Conservation (phyloP, 352 stramenopile genomes). For the Globisporangium mamillatum region DNA sequence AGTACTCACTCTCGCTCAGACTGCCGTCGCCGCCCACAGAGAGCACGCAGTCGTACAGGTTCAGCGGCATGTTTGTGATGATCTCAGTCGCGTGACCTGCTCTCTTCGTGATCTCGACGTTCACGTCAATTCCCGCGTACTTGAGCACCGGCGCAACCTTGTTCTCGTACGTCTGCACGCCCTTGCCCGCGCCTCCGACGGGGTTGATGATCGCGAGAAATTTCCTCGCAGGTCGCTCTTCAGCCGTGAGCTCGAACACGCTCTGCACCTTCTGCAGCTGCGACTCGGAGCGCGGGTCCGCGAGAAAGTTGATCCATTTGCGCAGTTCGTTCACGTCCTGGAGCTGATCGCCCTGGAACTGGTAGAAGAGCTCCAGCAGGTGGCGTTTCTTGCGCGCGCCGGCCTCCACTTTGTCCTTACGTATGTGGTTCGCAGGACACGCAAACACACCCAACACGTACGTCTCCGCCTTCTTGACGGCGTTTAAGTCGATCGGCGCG, state of each 20-base stretch:
- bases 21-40: slow-evolving; percentile 68
- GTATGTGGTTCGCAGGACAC: slow-evolving; percentile 27
- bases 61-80: slow-evolving; percentile 38
- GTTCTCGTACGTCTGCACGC: slow-evolving; percentile 47
- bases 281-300: slow-evolving; percentile 38
- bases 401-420: slow-evolving; percentile 16
- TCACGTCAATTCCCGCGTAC: slow-evolving; percentile 48
- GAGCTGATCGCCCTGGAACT: slow-evolving; percentile 39
- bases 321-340: slow-evolving; percentile 31
- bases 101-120: slow-evolving; percentile 45
- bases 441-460: slow-evolving; percentile 53
- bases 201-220: slow-evolving; percentile 77
- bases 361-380: slow-evolving; percentile 45
- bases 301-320: slow-evolving; percentile 45
- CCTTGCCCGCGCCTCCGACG: slow-evolving; percentile 54
- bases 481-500: slow-evolving; percentile 16
- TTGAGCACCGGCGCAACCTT: slow-evolving; percentile 52
- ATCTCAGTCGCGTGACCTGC: slow-evolving; percentile 58
- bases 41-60: slow-evolving; percentile 62
- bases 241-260: slow-evolving; percentile 31
- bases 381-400: slow-evolving; percentile 36
- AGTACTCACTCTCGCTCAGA: slow-evolving; percentile 58
- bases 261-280: slow-evolving; percentile 20
- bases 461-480: slow-evolving; percentile 10
- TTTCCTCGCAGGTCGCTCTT: slow-evolving; percentile 25